Conservation (phyloP, 371 early-diverging fungal species). For the Catenaria anguillulae region DNA sequence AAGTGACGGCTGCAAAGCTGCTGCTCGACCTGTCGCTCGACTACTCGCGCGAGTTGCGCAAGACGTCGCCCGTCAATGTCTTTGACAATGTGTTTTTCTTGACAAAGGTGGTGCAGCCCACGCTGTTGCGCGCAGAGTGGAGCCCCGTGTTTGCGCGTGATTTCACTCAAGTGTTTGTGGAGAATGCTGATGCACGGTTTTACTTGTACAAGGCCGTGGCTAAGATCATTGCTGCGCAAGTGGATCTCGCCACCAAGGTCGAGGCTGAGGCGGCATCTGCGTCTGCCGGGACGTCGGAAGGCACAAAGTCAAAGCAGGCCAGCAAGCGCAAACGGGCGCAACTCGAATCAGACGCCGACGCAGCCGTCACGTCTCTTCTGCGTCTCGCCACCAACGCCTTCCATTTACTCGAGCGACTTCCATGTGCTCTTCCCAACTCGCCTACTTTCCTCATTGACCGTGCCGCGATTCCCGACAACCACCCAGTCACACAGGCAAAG, state of each 20-base stretch:
- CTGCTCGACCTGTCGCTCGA: conserved; percentile 22
- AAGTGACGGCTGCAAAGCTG: conserved; percentile 27
- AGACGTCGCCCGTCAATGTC: conserved; percentile 6
- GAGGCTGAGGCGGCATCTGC: no score
- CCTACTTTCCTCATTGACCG: not conserved
- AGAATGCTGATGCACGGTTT: conserved; percentile 65
- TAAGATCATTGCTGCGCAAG: conserved; percentile 17
- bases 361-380: conserved; percentile 9
- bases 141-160: conserved; percentile 32
- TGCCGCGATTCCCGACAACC: not conserved
- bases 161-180: conserved; percentile 28
- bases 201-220: conserved; percentile 57
- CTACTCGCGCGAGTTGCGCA: not conserved
- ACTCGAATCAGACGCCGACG: not conserved
- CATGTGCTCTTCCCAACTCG: conserved; percentile 20
- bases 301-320: no score
- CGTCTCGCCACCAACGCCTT: conserved; percentile 33
- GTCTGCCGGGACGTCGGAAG: not conserved
- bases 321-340: not conserved
- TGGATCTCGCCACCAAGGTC: not conserved
- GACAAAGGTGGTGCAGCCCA: conserved; percentile 28
- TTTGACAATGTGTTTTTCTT: conserved; percentile 22
- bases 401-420: conserved; percentile 36
- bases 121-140: conserved; percentile 37
- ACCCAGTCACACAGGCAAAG: not conserved